phyloP scores from a whole-genome alignment of 305 asterid species.

The Fraxinus platypoda region DNA sequence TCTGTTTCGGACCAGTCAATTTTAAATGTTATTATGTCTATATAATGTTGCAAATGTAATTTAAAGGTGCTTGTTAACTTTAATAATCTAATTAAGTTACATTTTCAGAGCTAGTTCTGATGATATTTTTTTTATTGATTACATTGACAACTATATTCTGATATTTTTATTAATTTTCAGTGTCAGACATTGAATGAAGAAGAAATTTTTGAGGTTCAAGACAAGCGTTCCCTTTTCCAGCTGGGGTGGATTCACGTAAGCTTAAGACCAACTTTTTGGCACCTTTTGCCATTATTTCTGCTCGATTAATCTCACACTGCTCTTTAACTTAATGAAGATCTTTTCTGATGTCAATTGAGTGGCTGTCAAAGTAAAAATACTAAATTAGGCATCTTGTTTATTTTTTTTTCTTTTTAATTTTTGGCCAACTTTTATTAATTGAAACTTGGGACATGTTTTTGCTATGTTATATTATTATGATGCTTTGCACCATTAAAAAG shows the following conservation, averaged over 20 bases:
- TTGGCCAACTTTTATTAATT: slow-evolving; percentile 15
- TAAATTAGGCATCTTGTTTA: slow-evolving; percentile 5
- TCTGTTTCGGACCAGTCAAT: slow-evolving; percentile 2
- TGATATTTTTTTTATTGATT: neutral
- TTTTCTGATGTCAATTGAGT: neutral
- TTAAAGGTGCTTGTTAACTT: slow-evolving; percentile 1
- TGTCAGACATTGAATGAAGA: slow-evolving; percentile 97
- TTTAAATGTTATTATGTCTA: slow-evolving; percentile 11
- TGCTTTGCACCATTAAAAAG: neutral
- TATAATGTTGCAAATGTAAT: neutral
- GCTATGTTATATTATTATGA: neutral
- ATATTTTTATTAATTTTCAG: slow-evolving; percentile 45
- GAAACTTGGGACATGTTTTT: neutral
- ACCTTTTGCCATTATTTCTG: neutral
- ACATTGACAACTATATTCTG: neutral
- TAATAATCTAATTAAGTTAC: slow-evolving; percentile 1
- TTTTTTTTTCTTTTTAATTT: neutral
- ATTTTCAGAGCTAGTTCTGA: slow-evolving; percentile 8
- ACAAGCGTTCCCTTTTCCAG: slow-evolving; percentile 72
- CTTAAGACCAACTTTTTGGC: slow-evolving; percentile 26
- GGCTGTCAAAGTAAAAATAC: neutral
- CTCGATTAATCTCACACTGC: slow-evolving; percentile 1
- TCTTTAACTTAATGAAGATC: neutral
- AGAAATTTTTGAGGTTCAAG: slow-evolving; percentile 84
- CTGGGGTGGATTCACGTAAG: slow-evolving; percentile 99